Conservation (phyloP, 2,329 filamentous ascomycete species). For the Ophiocordyceps unilateralis region DNA sequence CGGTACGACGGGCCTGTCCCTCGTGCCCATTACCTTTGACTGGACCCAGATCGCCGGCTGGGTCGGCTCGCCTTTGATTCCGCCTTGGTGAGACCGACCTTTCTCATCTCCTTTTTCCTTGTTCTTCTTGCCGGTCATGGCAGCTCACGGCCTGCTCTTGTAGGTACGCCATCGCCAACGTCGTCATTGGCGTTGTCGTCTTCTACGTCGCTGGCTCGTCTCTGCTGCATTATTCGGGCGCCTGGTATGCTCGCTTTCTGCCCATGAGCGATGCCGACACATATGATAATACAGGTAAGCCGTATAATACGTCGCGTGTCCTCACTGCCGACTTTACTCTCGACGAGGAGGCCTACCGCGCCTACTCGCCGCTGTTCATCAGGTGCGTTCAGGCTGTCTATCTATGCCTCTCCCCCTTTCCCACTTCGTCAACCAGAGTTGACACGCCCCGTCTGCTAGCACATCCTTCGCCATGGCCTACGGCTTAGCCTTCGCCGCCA, state of each 20-base stretch:
- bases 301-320: slow-evolving; percentile 48
- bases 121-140: too few relatives aligned
- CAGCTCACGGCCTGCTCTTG: not conserved
- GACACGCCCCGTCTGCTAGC: too few relatives aligned
- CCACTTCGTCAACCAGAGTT: too few relatives aligned
- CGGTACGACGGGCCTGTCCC: slow-evolving; percentile 45
- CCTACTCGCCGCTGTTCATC: slow-evolving; percentile 52
- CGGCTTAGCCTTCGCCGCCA: slow-evolving; percentile 55
- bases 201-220: slow-evolving; percentile 47
- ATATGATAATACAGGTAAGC: slow-evolving; percentile 51
- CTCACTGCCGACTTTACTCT: slow-evolving; percentile 44
- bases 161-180: slow-evolving; percentile 57
- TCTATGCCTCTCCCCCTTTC: not conserved
- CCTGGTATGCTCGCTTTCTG: slow-evolving; percentile 47
- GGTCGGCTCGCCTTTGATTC: slow-evolving; percentile 49
- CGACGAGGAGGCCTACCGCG: slow-evolving; percentile 44
- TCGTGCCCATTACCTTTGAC: slow-evolving; percentile 60
- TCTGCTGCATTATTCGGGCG: slow-evolving; percentile 45
- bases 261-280: slow-evolving; percentile 54
- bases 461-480: slow-evolving; percentile 56
- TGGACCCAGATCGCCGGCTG: slow-evolving; percentile 59
- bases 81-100: slow-evolving; percentile 37
- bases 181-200: slow-evolving; percentile 45
- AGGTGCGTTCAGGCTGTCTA: slow-evolving; percentile 18
- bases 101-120: not conserved